Evolutionary conservation across 1,284 basidiomycete species (phyloP), one percentile per base, ranked within the genome.

Genomic region (Ganoderma sp.): DNA sequence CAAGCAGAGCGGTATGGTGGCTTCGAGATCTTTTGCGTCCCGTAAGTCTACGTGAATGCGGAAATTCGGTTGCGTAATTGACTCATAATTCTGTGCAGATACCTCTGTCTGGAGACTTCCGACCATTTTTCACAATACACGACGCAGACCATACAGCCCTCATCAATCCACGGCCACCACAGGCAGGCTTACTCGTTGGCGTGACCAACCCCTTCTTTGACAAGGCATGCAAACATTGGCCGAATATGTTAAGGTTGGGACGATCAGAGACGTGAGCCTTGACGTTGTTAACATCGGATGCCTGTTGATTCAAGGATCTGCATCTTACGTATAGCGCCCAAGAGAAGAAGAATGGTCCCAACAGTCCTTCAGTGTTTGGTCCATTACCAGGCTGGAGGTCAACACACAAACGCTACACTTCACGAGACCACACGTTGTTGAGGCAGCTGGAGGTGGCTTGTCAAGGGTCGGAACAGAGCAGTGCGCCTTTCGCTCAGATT

Each of bases 161-260:
- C 4, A 90, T 97, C 41, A 95, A 94, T 76, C 89, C 91, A 70
- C 88, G 93, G 58, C 90, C 94, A 70, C 97, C 97, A 0, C 91
- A 92, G 74, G 82, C 92, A 0, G 97, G 97, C 0, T 81, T 95
- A 0, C 78, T 99, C 1, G 81, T 99, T 0, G 96, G 97, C 10
- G 95, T 97, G 0, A 99, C 97, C 9, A 99, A 99, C 75, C 97
- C 97, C 0, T 93, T 97, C 76, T 95, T 99, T 73, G 90, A 94
- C 70, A 92, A 91, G 70, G 90, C 91, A 1, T 97, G 95, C 73
- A 84, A 87, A 7, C 95, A 98, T 79, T 99, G 97, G 96, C 95
- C 96, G 2, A 95, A 99, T 79, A 83, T 95, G 0, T 81, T 96
- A 37, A 92, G 90, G 68, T 81, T 93, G 41, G 89, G 90, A 45